A percentile compares a stretch with the other conserved stretches of the same genome.
Evolutionary conservation across 257 asterid species (phyloP).

Genomic region (Forsythia viridissima): DNA sequence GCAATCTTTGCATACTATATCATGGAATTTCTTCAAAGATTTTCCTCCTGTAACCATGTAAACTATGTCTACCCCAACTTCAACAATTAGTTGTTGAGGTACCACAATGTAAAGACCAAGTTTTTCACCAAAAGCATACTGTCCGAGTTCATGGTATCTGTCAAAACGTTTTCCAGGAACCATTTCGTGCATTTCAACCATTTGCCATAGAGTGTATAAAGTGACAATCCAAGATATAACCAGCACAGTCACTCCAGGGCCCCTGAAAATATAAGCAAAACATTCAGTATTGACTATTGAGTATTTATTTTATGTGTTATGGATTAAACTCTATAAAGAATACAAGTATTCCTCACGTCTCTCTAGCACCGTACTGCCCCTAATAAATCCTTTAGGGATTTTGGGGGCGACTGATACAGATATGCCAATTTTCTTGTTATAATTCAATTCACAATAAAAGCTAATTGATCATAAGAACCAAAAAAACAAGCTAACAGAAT

Average conservation of each 20-base stretch:
- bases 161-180: conserved; percentile 45
- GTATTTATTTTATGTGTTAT: not conserved
- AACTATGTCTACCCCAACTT: conserved; percentile 43
- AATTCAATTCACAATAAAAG: too few species aligned
- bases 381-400: too few species aligned
- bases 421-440: too few species aligned
- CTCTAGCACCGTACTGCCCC: too few species aligned
- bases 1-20: conserved; percentile 28
- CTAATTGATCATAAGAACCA: too few species aligned
- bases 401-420: too few species aligned
- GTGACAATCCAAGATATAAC: conserved; percentile 45
- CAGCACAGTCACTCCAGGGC: conserved; percentile 36
- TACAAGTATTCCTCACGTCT: too few species aligned
- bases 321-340: not conserved
- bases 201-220: conserved; percentile 45
- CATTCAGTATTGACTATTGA: not conserved
- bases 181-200: conserved; percentile 51
- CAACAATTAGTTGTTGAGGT: conserved; percentile 44
- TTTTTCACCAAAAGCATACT: conserved; percentile 49
- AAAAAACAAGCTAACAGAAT: too few species aligned
- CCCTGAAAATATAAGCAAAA: conserved; percentile 27
- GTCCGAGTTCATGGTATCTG: conserved; percentile 54
- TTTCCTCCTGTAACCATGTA: conserved; percentile 50
- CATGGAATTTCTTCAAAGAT: conserved; percentile 36
- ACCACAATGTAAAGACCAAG: conserved; percentile 55